Percentiles rank a stretch among this genome's conserved stretches.
These are phyloP conservation scores for Penicillium sp. DNA, from an alignment of 2,329 filamentous ascomycete genomes.

Conservation along the genomic window DNA sequence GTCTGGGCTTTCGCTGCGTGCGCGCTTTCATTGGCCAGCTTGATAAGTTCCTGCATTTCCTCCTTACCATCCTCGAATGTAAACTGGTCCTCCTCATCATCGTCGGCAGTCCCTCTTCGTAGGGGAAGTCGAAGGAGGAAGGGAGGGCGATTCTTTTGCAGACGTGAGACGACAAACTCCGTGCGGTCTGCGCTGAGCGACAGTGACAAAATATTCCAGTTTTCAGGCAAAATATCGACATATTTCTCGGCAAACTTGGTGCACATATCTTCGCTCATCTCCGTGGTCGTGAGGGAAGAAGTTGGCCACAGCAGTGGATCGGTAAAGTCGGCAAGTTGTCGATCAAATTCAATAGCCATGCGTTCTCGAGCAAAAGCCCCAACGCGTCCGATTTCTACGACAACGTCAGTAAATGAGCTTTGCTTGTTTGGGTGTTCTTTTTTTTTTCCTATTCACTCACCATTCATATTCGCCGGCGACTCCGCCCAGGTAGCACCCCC, in stretches of 20 bases:
- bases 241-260: conserved; percentile 74
- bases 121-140: conserved; percentile 87
- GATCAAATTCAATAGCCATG: conserved; percentile 47
- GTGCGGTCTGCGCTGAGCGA: conserved; percentile 78
- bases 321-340: conserved; percentile 45
- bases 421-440: neutral
- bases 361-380: conserved; percentile 44
- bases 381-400: conserved; percentile 43
- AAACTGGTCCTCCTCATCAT: conserved; percentile 75
- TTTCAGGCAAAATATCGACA: conserved; percentile 77
- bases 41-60: conserved; percentile 81
- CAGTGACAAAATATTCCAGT: conserved; percentile 85
- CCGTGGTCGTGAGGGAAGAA: conserved; percentile 19
- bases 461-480: conserved; percentile 42
- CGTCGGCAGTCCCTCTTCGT: conserved; percentile 76
- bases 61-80: conserved; percentile 76
- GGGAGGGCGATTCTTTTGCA: conserved; percentile 72
- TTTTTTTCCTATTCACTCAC: conserved; percentile 19
- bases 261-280: conserved; percentile 47
- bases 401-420: neutral
- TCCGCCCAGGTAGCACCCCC: conserved; percentile 30
- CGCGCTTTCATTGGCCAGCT: conserved; percentile 78
- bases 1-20: conserved; percentile 72
- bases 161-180: conserved; percentile 86
- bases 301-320: conserved; percentile 54